These are phyloP conservation scores for Hypsizygus marmoreus DNA, from an alignment of 768 basidiomycete species.

Conservation along the genomic window DNA sequence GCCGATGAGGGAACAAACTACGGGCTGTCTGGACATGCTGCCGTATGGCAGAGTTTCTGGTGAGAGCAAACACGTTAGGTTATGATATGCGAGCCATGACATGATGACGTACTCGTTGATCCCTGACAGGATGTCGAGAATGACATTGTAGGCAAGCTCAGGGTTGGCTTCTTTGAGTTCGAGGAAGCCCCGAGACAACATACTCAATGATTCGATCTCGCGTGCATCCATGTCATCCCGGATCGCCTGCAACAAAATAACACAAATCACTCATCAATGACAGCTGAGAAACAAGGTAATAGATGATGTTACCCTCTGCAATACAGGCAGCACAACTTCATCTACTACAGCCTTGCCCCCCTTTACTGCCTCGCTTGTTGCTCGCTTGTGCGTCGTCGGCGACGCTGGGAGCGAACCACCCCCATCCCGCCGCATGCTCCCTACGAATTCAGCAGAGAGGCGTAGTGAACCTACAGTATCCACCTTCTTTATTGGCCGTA, in stretches of 20 bases:
- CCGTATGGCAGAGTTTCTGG: slow-evolving; percentile 75
- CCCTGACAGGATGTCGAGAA: slow-evolving; percentile 87
- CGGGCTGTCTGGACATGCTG: slow-evolving; percentile 83
- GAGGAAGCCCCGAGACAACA: slow-evolving; percentile 86
- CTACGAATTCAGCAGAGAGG: slow-evolving; percentile 80
- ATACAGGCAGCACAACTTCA: slow-evolving; percentile 80
- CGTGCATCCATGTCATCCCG: slow-evolving; percentile 85
- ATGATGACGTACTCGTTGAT: slow-evolving; percentile 79
- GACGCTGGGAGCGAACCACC: slow-evolving; percentile 50
- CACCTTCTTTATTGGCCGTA: slow-evolving; percentile 91
- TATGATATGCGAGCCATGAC: slow-evolving; percentile 2
- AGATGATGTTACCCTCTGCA: slow-evolving; percentile 61
- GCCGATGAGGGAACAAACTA: slow-evolving; percentile 78
- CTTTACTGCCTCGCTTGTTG: slow-evolving; percentile 57
- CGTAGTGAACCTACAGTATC: slow-evolving; percentile 77
- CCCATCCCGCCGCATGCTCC: slow-evolving; percentile 64
- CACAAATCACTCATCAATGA: neutral
- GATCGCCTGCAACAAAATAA: slow-evolving; percentile 50
- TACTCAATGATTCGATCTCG: slow-evolving; percentile 86
- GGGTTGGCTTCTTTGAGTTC: slow-evolving; percentile 85
- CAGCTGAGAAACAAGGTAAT: slow-evolving; percentile 6
- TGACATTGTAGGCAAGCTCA: slow-evolving; percentile 81
- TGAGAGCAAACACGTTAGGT: slow-evolving; percentile 6
- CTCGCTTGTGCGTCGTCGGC: slow-evolving; percentile 50
- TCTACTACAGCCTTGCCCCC: slow-evolving; percentile 75